Percentiles rank a stretch among this genome's conserved stretches.
These are phyloP conservation scores for Fusarium haematococcum DNA, from an alignment of 2,329 filamentous ascomycete genomes.

Conservation along the genomic window DNA sequence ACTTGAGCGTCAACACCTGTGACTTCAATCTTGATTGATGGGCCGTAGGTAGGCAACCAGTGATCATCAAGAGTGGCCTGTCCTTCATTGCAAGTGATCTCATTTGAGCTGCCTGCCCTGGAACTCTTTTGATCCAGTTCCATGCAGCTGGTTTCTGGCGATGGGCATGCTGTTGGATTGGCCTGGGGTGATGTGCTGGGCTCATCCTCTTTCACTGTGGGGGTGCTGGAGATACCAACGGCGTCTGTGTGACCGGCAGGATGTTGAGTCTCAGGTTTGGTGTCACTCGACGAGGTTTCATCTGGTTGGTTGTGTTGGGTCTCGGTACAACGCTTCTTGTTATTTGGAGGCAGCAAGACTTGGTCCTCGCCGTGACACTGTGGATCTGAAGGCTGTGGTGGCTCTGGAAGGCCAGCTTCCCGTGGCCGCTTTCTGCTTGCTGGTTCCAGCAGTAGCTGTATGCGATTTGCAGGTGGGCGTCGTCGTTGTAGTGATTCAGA, in stretches of 20 bases:
- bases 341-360: not conserved
- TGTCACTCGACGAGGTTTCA: not conserved
- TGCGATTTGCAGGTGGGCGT: not conserved
- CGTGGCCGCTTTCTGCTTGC: not conserved
- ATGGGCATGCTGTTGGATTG: not conserved
- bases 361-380: not conserved
- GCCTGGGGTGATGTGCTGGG: not conserved
- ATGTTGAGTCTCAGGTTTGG: not conserved
- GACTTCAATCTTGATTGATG: not conserved
- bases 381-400: not conserved
- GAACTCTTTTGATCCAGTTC: not conserved
- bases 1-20: not conserved
- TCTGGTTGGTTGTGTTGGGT: not conserved
- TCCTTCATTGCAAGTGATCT: not conserved
- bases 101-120: not conserved
- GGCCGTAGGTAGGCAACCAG: not conserved
- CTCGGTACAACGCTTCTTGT: not conserved
- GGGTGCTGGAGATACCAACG: not conserved
- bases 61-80: not conserved
- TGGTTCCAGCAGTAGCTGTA: not conserved
- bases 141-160: not conserved
- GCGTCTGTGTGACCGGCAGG: not conserved
- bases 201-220: not conserved
- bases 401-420: not conserved
- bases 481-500: not conserved